Base-by-base conservation (phyloP, 1,139 yeast genomes). In the Sugiyamaella paludigena region DNA sequence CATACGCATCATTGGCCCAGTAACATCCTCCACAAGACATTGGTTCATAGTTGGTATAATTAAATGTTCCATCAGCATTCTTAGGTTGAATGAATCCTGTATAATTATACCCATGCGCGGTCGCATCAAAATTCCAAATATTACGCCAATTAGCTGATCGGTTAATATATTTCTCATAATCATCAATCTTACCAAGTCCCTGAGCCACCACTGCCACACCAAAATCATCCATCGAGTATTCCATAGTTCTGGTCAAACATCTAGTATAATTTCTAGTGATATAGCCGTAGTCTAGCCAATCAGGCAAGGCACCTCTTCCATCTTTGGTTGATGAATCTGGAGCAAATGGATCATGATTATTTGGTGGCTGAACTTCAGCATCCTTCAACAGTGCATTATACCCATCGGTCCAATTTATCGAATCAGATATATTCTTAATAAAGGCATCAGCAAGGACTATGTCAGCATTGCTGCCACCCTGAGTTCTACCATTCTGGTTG, bases 401-500 rank as follows among this genome's bases (percentile, higher is more conserved):
- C 1, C 72, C 72, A 36, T 61, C 62, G 6, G 57, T 48, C 73
- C 74, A 71, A 51, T 69, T 53, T 3, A 69, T 55, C 5, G 54
- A 52, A 6, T 54, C 54, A 13, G 41, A 40, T 11, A 71, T 58
- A 5, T 62, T 58, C 52, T 72, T 72, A 13, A 66, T 59, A 45
- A 57, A 69, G 1, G 73, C 75, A 56, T 72, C 76, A 7, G 74
- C 73, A 49, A 72, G 58, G n/a, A 71, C 64, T 26, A 70, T 68
- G 51, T 72, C 76, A 1, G 74, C 69, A 49, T 71, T 69, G 36
- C 71, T 63, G 0, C 75, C 75, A 28, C 75, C 76, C 53, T 71
- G 75, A 4, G 74, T 70, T 34, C 69, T 58, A 9, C 75, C 75
- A 45, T 70, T 68, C 51, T 71, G 71, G 50, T 69, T 68, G 11